These are phyloP conservation scores for Agroathelia rolfsii DNA, from an alignment of 1,284 basidiomycete species.

Conservation along the genomic window DNA sequence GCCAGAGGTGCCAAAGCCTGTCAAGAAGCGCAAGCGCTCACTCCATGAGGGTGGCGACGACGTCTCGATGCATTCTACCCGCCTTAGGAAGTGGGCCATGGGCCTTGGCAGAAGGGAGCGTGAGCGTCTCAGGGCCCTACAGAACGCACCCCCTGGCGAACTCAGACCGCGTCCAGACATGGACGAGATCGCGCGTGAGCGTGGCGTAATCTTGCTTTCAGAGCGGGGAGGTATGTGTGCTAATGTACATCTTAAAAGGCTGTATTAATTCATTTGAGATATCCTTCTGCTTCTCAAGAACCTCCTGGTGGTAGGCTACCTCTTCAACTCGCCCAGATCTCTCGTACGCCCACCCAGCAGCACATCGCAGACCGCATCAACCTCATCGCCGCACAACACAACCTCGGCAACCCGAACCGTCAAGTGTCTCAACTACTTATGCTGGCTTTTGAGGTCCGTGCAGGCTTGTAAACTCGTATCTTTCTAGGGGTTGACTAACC, in stretches of 20 bases:
- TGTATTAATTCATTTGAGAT: conserved; percentile 4
- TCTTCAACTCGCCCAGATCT: conserved; percentile 58
- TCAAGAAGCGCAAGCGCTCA: conserved; percentile 62
- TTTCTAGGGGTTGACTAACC: too few species aligned
- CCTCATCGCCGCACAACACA: conserved; percentile 70
- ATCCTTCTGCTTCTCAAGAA: conserved; percentile 27
- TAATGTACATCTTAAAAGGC: background rate
- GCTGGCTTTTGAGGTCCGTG: conserved; percentile 63
- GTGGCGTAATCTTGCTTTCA: conserved; percentile 48
- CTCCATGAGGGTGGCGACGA: conserved; percentile 62
- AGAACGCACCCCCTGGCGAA: conserved; percentile 22
- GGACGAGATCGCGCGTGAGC: conserved; percentile 65
- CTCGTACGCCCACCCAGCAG: conserved; percentile 61
- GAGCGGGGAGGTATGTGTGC: conserved; percentile 51
- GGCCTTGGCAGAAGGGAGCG: conserved; percentile 63
- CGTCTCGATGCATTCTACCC: conserved; percentile 42
- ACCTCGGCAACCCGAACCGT: conserved; percentile 48
- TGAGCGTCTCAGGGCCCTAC: conserved; percentile 51
- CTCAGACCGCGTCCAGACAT: conserved; percentile 35
- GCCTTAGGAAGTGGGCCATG: conserved; percentile 68
- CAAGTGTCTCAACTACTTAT: conserved; percentile 59
- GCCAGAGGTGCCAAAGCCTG: conserved; percentile 47
- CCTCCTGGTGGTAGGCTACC: conserved; percentile 61
- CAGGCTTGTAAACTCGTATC: too few species aligned
- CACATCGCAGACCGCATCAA: conserved; percentile 72